These are phyloP conservation scores for Tetradesmus lagerheimii DNA, from an alignment of 139 green algal genomes.

Conservation along the genomic window DNA sequence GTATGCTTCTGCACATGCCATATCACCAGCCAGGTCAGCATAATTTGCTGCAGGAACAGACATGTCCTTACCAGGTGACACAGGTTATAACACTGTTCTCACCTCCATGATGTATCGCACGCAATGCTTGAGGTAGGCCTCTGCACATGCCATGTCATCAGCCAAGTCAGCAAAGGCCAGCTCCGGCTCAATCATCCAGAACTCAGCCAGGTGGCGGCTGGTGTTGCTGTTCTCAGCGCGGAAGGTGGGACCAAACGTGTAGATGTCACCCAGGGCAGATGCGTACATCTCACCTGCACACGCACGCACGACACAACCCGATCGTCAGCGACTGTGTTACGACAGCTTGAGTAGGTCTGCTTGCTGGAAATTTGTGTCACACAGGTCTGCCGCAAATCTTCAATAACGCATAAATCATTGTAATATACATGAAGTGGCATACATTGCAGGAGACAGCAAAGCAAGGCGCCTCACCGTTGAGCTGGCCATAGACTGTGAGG, in stretches of 20 bases:
- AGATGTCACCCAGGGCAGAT: constrained; percentile 74
- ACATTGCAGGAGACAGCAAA: too few relatives aligned
- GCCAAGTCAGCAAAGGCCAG: constrained; percentile 82
- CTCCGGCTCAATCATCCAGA: constrained; percentile 94
- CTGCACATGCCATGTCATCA: constrained; percentile 74
- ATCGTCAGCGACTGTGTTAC: too few relatives aligned
- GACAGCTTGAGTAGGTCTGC: too few relatives aligned
- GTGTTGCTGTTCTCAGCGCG: constrained; percentile 76
- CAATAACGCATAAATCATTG: too few relatives aligned
- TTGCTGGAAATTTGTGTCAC: too few relatives aligned
- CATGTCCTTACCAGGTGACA: too few relatives aligned
- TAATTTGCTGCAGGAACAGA: too few relatives aligned
- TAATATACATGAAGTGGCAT: too few relatives aligned
- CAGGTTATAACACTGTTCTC: too few relatives aligned
- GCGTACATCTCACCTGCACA: constrained; percentile 77
- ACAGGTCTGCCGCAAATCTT: too few relatives aligned
- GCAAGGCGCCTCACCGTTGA: constrained; percentile 69
- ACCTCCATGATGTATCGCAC: constrained; percentile 36
- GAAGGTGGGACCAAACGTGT: constrained; percentile 86
- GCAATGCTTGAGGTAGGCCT: constrained; percentile 81
- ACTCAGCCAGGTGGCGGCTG: constrained; percentile 85
- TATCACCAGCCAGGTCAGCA: constrained; percentile 67
- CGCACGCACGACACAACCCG: too few relatives aligned
- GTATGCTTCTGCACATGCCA: constrained; percentile 79
- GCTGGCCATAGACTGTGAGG: constrained; percentile 83